These are phyloP conservation scores for Amanita exitialis DNA, from an alignment of 768 basidiomycete genomes.

Conservation along the genomic window DNA sequence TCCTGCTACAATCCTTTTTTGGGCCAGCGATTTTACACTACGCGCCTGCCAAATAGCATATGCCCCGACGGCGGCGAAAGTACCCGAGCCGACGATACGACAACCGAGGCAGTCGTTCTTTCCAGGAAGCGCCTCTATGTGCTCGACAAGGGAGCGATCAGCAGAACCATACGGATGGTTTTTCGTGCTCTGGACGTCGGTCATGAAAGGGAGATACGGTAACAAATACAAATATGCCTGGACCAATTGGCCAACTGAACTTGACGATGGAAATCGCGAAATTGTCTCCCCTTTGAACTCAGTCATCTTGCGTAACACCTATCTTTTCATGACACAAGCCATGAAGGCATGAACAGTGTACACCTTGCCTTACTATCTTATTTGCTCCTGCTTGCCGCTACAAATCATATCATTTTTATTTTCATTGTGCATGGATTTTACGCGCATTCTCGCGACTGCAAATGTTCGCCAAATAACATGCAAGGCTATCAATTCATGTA, in stretches of 20 bases:
- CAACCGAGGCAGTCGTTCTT: slow-evolving; percentile 45
- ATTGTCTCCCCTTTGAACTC: too few species aligned
- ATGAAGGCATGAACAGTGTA: too few species aligned
- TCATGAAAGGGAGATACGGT: not conserved
- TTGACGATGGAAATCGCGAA: too few species aligned
- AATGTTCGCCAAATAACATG: not conserved
- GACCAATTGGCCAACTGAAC: too few species aligned
- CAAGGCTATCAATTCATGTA: not conserved
- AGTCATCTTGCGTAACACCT: too few species aligned
- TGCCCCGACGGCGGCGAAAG: slow-evolving; percentile 50
- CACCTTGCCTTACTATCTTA: not conserved
- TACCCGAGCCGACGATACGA: slow-evolving; percentile 55
- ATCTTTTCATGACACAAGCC: too few species aligned
- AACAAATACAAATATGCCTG: not conserved
- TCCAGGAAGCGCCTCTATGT: not conserved
- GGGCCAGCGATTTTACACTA: slow-evolving; percentile 43
- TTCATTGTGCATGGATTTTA: not conserved
- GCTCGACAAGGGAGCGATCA: slow-evolving; percentile 1
- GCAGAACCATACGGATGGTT: not conserved
- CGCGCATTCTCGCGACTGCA: not conserved
- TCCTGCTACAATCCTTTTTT: slow-evolving; percentile 53
- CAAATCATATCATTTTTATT: not conserved
- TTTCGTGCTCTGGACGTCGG: not conserved
- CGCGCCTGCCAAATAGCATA: slow-evolving; percentile 64
- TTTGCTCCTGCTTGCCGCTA: not conserved